Conservation (phyloP, 2,329 filamentous ascomycete species). For the Metarhizium brunneum region DNA sequence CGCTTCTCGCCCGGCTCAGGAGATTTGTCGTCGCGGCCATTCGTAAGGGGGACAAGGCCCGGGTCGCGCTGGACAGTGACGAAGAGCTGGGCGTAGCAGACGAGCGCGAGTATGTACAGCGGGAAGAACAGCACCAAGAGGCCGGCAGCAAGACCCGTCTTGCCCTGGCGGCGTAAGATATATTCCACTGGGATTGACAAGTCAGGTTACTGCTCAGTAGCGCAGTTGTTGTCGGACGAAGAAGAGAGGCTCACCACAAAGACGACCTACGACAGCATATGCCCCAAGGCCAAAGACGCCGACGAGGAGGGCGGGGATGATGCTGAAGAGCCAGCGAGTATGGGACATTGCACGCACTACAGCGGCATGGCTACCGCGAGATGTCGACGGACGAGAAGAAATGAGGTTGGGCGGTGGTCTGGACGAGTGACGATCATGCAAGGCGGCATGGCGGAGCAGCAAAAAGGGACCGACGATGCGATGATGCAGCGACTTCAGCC, state of each 20-base stretch:
- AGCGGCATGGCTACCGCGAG: slow-evolving; percentile 18
- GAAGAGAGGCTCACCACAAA: slow-evolving; percentile 50
- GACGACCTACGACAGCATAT: slow-evolving; percentile 58
- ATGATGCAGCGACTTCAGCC: too few relatives aligned
- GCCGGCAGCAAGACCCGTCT: slow-evolving; percentile 50
- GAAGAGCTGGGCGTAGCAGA: slow-evolving; percentile 63
- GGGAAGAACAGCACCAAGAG: slow-evolving; percentile 67
- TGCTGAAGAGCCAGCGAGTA: slow-evolving; percentile 31
- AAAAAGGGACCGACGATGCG: too few relatives aligned
- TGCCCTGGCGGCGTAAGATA: slow-evolving; percentile 44
- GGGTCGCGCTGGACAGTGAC: slow-evolving; percentile 60
- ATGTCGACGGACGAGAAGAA: neutral
- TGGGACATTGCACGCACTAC: slow-evolving; percentile 21
- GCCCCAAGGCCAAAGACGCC: slow-evolving; percentile 59
- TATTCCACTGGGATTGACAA: slow-evolving; percentile 48
- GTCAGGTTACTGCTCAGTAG: neutral
- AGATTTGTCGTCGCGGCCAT: slow-evolving; percentile 27
- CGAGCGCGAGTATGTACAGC: slow-evolving; percentile 56
- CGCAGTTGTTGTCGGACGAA: neutral
- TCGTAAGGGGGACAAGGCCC: slow-evolving; percentile 57
- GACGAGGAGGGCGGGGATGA: slow-evolving; percentile 62
- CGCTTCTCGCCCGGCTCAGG: slow-evolving; percentile 10
- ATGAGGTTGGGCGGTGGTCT: neutral
- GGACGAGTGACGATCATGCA: neutral
- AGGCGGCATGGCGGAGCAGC: neutral